Conservation (phyloP, 2,329 filamentous ascomycete species). For the Colletotrichum sp. region DNA sequence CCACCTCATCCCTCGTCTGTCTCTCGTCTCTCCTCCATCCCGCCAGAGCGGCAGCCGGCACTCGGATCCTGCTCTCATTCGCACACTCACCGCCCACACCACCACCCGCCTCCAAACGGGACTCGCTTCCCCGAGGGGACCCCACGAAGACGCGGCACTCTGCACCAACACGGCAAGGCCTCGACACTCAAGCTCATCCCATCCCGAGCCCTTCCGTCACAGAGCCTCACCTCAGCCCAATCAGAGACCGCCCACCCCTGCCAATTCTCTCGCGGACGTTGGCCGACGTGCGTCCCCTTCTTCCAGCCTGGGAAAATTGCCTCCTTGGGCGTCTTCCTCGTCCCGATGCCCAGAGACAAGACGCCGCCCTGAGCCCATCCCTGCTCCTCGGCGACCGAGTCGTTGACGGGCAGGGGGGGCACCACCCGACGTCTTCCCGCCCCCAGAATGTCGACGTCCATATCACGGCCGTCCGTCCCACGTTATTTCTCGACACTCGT, state of each 20-base stretch:
- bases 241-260: background rate
- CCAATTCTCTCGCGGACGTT: background rate
- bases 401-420: background rate
- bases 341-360: background rate
- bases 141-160: background rate
- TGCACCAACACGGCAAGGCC: background rate
- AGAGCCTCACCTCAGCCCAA: background rate
- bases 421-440: background rate
- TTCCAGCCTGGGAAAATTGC: background rate
- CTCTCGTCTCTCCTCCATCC: background rate
- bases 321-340: background rate
- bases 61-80: background rate
- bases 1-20: background rate
- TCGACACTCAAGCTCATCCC: background rate
- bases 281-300: background rate
- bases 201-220: background rate
- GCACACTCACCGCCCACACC: background rate
- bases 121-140: background rate
- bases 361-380: background rate
- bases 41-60: background rate
- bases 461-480: background rate
- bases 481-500: background rate
- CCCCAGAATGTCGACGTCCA: background rate
- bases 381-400: conserved; percentile 7
- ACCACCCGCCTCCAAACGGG: background rate